Conservation (phyloP, 2,329 filamentous ascomycete genomes). For the Aulographum hederae region DNA sequence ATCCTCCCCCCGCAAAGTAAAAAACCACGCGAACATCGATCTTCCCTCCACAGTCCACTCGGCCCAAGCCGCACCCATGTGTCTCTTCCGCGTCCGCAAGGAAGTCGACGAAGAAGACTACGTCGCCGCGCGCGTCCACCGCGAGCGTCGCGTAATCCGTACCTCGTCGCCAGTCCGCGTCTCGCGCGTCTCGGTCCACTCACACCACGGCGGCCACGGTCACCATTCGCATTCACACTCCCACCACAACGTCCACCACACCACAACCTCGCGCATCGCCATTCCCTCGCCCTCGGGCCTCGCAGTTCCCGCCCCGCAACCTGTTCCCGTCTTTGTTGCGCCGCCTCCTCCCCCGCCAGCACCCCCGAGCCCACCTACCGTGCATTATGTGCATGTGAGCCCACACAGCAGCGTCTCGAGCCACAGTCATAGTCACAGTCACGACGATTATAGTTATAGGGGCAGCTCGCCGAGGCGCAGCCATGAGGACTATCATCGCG, state of each 20-base stretch:
- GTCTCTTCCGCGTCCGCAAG: slow-evolving; percentile 26
- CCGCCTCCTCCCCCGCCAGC: slow-evolving; percentile 15
- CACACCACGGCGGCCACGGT: slow-evolving; percentile 3
- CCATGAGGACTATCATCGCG: too few species aligned
- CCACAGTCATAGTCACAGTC: slow-evolving; percentile 13
- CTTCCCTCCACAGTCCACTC: too few species aligned
- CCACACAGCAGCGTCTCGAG: slow-evolving; percentile 16
- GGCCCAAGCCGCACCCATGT: too few species aligned
- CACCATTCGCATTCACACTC: slow-evolving; percentile 1
- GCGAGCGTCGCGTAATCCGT: slow-evolving; percentile 9
- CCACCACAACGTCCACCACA: slow-evolving; percentile 10
- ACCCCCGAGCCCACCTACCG: slow-evolving; percentile 10
- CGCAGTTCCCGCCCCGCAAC: slow-evolving; percentile 20
- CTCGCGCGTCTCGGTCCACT: slow-evolving; percentile 1
- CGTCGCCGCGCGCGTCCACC: slow-evolving; percentile 18
- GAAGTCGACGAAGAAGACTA: slow-evolving; percentile 24
- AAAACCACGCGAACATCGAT: too few species aligned
- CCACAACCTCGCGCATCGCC: slow-evolving; percentile 9
- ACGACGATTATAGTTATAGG: slow-evolving; percentile 7
- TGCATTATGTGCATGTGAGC: slow-evolving; percentile 27
- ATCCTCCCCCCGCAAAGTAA: too few species aligned
- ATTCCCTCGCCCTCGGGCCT: slow-evolving; percentile 7
- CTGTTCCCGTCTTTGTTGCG: slow-evolving; percentile 20
- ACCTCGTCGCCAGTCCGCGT: slow-evolving; percentile 6
- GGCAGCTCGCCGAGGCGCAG: too few species aligned